Evolutionary conservation across 2,329 filamentous ascomycete genomes (phyloP), one percentile per base, ranked within the genome.

Genomic region (Tolypocladium guangdongense): DNA sequence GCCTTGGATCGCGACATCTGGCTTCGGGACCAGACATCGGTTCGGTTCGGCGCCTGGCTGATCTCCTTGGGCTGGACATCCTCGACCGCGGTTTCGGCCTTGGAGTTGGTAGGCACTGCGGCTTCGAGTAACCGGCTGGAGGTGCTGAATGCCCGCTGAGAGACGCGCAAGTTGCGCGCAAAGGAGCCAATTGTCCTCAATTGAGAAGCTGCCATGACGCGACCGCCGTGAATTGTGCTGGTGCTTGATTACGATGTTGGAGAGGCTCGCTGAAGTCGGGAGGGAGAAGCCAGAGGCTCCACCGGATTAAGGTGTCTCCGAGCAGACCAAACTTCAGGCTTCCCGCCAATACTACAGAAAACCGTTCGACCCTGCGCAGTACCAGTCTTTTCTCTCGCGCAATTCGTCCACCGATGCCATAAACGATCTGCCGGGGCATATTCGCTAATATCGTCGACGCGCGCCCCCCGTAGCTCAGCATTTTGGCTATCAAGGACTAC

Each of bases 21-120:
- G 74, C 83, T 95, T 66, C 82, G 75, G 57, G 89, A 90, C 93
- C 93, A 99, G 56, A 89, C 80, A 7, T 73, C 81, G 55, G 77
- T 73, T 58, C 90, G 83, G 77, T 99, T 99, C 24, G 93, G 93
- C 35, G 92, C 89, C 76, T 99, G 93, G 69, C 77, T 72, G 54
- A 79, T 72, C 58, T 82, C 76, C 63, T 75, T 72, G 35, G 74
- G 62, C 55, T 66, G 64, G 56, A 62, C 58, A 51, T 68, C 72
- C 57, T 75, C 73, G 59, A 73, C 66, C 59, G 72, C 70, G 56
- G 72, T 69, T 49, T 75, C 71, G 55, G 63, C 57, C 50, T 60
- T 63, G 48, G 74, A 71, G 55, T 67, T 63, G 54, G 68, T 61
- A 47, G 73, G 65, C 51, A 71, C 66, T 43, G 71, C 63, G 52